Base-by-base conservation (phyloP, 495 filamentous ascomycete genomes). In the Ramalina intermedia region DNA sequence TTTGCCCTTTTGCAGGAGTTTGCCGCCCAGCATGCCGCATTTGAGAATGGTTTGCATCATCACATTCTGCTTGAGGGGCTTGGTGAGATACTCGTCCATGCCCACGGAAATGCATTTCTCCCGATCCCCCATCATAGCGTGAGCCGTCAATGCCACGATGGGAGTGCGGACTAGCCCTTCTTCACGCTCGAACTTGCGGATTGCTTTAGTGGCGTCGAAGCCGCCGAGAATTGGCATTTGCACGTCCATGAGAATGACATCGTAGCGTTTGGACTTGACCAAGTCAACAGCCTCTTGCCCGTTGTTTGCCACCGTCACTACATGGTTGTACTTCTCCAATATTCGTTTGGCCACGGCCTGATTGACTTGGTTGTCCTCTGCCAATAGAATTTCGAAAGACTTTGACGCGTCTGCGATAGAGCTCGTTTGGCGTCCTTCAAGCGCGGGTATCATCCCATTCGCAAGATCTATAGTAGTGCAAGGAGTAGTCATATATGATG, bases 181-280 rank as follows among this genome's bases (percentile, higher is more conserved):
- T 52, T 83, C 82, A 27, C 80, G 78, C 61, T 99, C 93, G 58
- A 86, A 96, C 58, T 94, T 89, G 43, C 93, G 82, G 53, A 99
- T 99, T 70, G 91, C 94, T 47, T 81, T 87, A 17, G 93, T 99
- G 36, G 93, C 87, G 66, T 99, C 93, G 63, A 96, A 99, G 35
- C 93, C 93, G 55, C 93, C 93, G 89, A 99, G 96, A 52, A 96
- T 82, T 18, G 93, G 93, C 93, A 99, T 99, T 63, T 96, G 93
- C 6, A 99, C 93, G 58, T 99, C 91, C 91, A 99, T 99, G 41
- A 99, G 68, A 53, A 98, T 91, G 57, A 94, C 85, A 66, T 98
- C 91, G 59, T 90, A 98, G 53, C 86, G 82, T 23, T 53, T 54
- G 14, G 35, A 50, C 69, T 87, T 87, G 53, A 96, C 78, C 23